These are phyloP conservation scores for Talaromyces sp. DNA, from an alignment of 2,329 filamentous ascomycete species.

Conservation along the genomic window DNA sequence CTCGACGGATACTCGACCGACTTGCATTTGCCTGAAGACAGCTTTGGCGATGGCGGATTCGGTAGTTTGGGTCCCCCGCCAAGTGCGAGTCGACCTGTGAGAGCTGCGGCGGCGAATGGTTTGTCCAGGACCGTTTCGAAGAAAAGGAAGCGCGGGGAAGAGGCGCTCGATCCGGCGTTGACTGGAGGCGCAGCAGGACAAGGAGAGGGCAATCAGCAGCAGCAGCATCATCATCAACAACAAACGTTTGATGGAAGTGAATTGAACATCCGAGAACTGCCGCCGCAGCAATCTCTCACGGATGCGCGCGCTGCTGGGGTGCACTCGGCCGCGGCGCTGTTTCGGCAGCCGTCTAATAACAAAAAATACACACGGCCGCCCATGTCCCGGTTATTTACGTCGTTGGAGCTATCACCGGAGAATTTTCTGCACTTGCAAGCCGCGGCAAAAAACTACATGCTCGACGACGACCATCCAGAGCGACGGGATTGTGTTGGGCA, in stretches of 20 bases:
- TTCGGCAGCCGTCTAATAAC: constrained; percentile 44
- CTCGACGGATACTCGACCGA: constrained; percentile 35
- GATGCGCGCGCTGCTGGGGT: constrained; percentile 47
- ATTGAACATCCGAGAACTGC: constrained; percentile 32
- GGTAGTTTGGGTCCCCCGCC: constrained; percentile 19
- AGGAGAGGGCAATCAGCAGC: not conserved
- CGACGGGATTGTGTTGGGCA: constrained; percentile 54
- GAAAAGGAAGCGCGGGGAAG: constrained; percentile 38
- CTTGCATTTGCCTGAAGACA: constrained; percentile 36
- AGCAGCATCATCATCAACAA: constrained; percentile 13
- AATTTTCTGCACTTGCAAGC: constrained; percentile 53
- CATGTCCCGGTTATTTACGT: constrained; percentile 54
- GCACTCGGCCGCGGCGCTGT: constrained; percentile 51
- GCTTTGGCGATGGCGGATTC: constrained; percentile 32
- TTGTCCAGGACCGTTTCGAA: constrained; percentile 31
- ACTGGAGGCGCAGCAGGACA: constrained; percentile 14
- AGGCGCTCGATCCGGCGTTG: constrained; percentile 33
- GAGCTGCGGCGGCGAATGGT: constrained; percentile 22
- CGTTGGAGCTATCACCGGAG: constrained; percentile 52
- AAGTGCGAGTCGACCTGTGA: constrained; percentile 19
- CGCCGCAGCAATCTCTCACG: constrained; percentile 29
- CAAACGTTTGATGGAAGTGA: constrained; percentile 24
- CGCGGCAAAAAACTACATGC: constrained; percentile 54
- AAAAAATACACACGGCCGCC: constrained; percentile 56
- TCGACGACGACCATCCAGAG: constrained; percentile 50